Evolutionary conservation across 345 rosid genomes (phyloP), one percentile per base, ranked within the genome.

Genomic region (Raphanus raphanistrum): DNA sequence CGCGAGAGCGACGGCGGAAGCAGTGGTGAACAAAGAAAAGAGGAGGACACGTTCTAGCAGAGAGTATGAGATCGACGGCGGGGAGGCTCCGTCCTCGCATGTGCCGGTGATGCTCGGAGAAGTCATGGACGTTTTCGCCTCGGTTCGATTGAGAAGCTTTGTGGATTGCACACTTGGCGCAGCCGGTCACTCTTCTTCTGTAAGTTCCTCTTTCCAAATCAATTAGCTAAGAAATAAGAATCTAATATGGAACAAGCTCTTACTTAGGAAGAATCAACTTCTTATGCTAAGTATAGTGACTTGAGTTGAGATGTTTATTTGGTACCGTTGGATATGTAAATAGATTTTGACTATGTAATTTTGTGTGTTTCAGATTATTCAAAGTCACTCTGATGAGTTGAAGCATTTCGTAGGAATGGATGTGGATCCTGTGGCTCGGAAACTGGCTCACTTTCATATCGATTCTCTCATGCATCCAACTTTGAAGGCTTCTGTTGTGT

Each of bases 161-260:
- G 88, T 89, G 7, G 98, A 94, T 75, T 94, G 97, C 70, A 94
- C 98, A 2, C 84, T 94, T 65, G 98, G 98, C 25, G 95, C 97
- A 4, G 98, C 92, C 12, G 98, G 97, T 21, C 97, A 94, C 76
- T 88, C 97, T 63, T 88, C 97, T 3, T 90, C 95, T 45, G 98
- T 94, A 27, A 71, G 92, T n/a, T 27, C 45, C 31, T 13, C 7
- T 2, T 67, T 10, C 28, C 29, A 5, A 38, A 8, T 60, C 50
- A 25, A 26, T 48, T 45, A 61, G 63, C 79, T 45, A 6, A 69
- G 45, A 61, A 41, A 74, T 45, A 6, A 69, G 45, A 61, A 41
- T 75, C 74, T 45, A 6, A 69, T 32, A 68, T 75, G 50, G 32
- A 66, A 55, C 45, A 36, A 65, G 28, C 63, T 50, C 36, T 50